These are phyloP conservation scores for Fusarium cyanostomum DNA, from an alignment of 2,329 filamentous ascomycete species.

Conservation along the genomic window DNA sequence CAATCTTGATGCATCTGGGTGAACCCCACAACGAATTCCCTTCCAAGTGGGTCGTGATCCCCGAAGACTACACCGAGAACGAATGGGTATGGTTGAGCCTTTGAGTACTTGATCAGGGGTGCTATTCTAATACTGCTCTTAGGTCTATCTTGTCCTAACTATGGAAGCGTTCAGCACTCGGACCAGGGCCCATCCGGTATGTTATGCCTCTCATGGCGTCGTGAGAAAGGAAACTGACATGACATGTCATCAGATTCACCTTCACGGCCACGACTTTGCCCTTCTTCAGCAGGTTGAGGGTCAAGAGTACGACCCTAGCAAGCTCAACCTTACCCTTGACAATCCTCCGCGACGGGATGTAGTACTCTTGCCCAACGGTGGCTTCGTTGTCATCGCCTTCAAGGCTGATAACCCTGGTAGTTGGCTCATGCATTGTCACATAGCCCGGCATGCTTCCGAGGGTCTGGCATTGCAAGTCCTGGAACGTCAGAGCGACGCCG, in stretches of 20 bases:
- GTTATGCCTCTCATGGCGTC: not conserved
- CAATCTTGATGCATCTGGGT: conserved; percentile 24
- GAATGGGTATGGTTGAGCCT: conserved; percentile 16
- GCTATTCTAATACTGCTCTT: not conserved
- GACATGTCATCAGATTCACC: conserved; percentile 24
- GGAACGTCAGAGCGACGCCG: conserved; percentile 30
- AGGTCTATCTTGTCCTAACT: conserved; percentile 32
- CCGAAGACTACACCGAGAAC: conserved; percentile 29
- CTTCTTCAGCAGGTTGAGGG: conserved; percentile 30
- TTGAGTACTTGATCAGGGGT: not conserved
- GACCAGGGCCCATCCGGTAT: conserved; percentile 32
- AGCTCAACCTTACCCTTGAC: conserved; percentile 27
- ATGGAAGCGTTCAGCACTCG: conserved; percentile 8
- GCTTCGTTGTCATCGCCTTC: conserved; percentile 59
- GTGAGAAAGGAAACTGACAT: not conserved
- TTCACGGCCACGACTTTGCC: conserved; percentile 39
- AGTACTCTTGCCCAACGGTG: conserved; percentile 54
- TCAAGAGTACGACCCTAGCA: conserved; percentile 14
- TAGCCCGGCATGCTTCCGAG: conserved; percentile 56
- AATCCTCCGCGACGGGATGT: conserved; percentile 64
- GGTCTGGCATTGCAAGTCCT: conserved; percentile 36
- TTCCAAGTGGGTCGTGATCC: conserved; percentile 36
- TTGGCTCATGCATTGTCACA: conserved; percentile 61
- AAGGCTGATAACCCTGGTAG: conserved; percentile 58
- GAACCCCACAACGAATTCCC: not conserved